Conservation (phyloP, 108 stramenopile species). For the Discostella pseudostelligera region DNA sequence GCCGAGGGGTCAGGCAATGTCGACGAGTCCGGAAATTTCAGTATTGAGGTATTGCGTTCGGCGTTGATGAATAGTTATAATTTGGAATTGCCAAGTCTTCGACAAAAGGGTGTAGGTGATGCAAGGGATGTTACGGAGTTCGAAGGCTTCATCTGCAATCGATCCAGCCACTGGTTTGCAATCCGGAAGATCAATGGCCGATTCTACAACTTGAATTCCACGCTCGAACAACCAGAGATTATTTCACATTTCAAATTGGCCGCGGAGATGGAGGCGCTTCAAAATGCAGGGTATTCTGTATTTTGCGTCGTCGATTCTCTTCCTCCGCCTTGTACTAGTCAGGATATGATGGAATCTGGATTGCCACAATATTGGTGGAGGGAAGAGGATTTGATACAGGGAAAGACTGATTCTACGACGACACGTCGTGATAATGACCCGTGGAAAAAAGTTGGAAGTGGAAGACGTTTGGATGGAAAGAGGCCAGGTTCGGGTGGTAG, state of each 20-base stretch:
- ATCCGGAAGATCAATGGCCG: constrained; percentile 79
- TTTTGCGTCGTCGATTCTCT: constrained; percentile 55
- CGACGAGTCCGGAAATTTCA: constrained; percentile 80
- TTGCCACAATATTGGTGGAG: constrained; percentile 76
- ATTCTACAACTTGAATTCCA: constrained; percentile 87
- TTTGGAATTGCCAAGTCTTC: constrained; percentile 55
- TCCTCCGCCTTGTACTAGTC: constrained; percentile 46
- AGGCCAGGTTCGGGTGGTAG: constrained; percentile 7
- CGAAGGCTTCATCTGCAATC: constrained; percentile 80
- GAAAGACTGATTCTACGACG: constrained; percentile 51
- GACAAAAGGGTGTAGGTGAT: constrained; percentile 41
- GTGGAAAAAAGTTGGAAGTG: constrained; percentile 74
- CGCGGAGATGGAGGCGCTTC: constrained; percentile 62
- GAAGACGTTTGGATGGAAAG: constrained; percentile 78
- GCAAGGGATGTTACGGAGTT: constrained; percentile 59
- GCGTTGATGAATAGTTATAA: constrained; percentile 50
- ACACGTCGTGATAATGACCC: constrained; percentile 58
- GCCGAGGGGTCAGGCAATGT: constrained; percentile 78
- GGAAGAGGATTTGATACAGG: constrained; percentile 66
- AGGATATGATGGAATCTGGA: constrained; percentile 45
- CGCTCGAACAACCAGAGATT: constrained; percentile 59
- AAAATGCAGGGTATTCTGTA: constrained; percentile 55
- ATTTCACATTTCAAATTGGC: constrained; percentile 83
- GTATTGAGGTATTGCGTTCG: constrained; percentile 75
- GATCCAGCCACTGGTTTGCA: constrained; percentile 84